A percentile compares a stretch with the other conserved stretches of the same genome.
These are phyloP conservation scores for Cutaneotrichosporon cavernicola DNA, from an alignment of 1,284 basidiomycete species.

Conservation along the genomic window DNA sequence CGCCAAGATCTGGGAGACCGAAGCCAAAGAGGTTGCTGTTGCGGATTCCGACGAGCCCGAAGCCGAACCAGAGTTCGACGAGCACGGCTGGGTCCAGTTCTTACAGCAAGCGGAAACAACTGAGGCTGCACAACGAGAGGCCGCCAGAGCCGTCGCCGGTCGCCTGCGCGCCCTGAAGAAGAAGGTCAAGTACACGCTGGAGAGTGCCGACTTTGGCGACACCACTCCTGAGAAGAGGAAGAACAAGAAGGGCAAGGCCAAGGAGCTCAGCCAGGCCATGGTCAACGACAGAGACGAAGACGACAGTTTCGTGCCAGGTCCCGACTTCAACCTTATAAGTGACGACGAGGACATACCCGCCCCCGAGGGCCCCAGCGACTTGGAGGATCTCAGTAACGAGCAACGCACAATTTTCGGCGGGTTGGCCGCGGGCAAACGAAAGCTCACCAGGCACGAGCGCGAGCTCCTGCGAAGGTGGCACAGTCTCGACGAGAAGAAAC, in stretches of 20 bases:
- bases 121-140: conserved; percentile 2
- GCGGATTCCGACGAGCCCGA: conserved; percentile 58
- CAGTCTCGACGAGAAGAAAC: conserved; percentile 9
- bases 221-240: conserved; percentile 5
- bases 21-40: conserved; percentile 67
- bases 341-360: conserved; percentile 6
- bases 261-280: not conserved
- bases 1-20: conserved; percentile 82
- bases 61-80: conserved; percentile 55
- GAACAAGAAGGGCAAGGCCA: conserved; percentile 18
- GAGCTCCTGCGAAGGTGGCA: not conserved
- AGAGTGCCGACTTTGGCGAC: not conserved
- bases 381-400: conserved; percentile 14
- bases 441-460: conserved; percentile 15
- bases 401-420: not conserved
- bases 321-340: not conserved
- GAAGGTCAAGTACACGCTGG: conserved; percentile 10
- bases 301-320: not conserved
- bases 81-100: conserved; percentile 68
- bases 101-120: conserved; percentile 23
- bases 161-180: conserved; percentile 14
- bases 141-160: conserved; percentile 1
- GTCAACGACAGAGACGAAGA: not conserved
- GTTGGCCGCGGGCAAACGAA: not conserved
- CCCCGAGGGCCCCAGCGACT: conserved; percentile 1